Conservation (phyloP, 2,329 filamentous ascomycete species). For the Phyllosticta citribraziliensis region DNA sequence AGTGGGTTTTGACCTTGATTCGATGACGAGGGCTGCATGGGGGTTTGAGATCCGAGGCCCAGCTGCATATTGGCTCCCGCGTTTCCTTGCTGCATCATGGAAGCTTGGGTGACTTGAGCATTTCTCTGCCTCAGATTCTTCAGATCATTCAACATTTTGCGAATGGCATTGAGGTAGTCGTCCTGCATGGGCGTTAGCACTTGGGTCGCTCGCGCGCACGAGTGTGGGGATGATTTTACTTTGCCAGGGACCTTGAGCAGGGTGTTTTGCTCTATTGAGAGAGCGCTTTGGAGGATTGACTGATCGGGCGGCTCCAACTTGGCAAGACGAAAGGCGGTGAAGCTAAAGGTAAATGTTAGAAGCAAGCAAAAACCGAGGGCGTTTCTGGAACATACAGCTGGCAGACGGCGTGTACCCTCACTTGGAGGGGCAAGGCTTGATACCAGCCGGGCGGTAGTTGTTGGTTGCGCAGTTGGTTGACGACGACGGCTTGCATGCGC, state of each 20-base stretch:
- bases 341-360: conserved; percentile 2
- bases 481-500: conserved; percentile 3
- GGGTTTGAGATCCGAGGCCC: conserved; percentile 27
- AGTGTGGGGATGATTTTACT: background rate
- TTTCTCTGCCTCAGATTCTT: conserved; percentile 4
- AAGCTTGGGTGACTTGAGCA: conserved; percentile 1
- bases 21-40: conserved; percentile 23
- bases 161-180: background rate
- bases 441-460: conserved; percentile 1
- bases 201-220: background rate
- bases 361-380: background rate
- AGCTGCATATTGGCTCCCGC: conserved; percentile 12
- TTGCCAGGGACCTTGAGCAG: background rate
- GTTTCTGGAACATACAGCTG: conserved; percentile 1
- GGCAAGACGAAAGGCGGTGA: conserved; percentile 1
- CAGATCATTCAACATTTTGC: background rate
- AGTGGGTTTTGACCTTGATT: conserved; percentile 34
- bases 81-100: conserved; percentile 6
- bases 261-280: background rate
- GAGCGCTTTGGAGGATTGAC: conserved; percentile 1
- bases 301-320: background rate
- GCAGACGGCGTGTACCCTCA: conserved; percentile 1
- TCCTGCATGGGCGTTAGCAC: background rate
- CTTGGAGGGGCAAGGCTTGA: background rate
- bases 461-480: conserved; percentile 1